Percentiles rank a stretch among this genome's conserved stretches.
Conservation (phyloP, 2,329 filamentous ascomycete species). For the Tolypocladium cylindrosporum region DNA sequence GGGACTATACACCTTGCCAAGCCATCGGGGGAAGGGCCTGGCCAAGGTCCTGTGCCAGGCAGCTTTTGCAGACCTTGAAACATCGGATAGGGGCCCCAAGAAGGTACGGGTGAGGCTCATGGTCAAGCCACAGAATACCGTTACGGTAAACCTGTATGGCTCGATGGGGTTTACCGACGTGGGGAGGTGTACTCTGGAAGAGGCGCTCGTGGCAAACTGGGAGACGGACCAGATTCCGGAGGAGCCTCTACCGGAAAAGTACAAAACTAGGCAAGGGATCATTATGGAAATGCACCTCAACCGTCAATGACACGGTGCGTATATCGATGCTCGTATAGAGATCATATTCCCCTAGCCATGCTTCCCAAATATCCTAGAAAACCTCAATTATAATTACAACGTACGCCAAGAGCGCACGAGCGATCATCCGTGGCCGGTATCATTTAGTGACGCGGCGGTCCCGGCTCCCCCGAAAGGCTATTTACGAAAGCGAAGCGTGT, state of each 20-base stretch:
- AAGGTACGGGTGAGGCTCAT: neutral
- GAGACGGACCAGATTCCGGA: neutral
- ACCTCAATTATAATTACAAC: no score
- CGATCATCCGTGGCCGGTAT: no score
- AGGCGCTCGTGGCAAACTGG: neutral
- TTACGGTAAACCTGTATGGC: neutral
- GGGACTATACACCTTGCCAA: conserved; percentile 5
- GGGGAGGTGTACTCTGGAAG: neutral
- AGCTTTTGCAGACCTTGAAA: conserved; percentile 4
- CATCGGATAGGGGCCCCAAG: neutral
- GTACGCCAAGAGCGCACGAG: no score
- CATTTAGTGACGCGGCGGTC: no score
- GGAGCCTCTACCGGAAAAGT: neutral
- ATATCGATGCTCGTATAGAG: no score
- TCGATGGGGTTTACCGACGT: neutral
- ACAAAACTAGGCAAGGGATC: neutral
- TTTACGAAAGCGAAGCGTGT: no score
- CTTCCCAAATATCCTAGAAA: no score
- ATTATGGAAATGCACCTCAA: neutral
- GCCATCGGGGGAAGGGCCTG: conserved; percentile 5
- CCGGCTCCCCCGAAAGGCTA: no score
- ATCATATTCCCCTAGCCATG: no score
- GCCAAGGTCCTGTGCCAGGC: conserved; percentile 4
- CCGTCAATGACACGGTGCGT: no score
- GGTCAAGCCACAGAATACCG: neutral